Evolutionary conservation across 78 protist species (phyloP), one percentile per base, ranked within the genome.

Genomic region (Guillardia theta): DNA sequence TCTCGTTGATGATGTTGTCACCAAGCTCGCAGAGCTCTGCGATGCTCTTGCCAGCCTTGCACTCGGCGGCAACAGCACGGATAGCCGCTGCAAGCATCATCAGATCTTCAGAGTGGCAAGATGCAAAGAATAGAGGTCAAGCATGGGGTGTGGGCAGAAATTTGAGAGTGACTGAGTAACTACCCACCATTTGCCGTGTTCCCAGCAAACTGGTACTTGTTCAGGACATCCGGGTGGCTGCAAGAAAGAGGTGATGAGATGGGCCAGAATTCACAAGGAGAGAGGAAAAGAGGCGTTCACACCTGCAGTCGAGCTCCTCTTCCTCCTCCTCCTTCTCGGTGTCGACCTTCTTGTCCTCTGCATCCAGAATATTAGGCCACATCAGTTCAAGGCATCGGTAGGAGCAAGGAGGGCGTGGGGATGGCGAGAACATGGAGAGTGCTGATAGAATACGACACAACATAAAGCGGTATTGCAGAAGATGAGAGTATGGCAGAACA

Each of bases 161-260:
- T n/a, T n/a, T n/a, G n/a, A n/a, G n/a, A n/a, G n/a, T n/a, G n/a
- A n/a, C n/a, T n/a, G n/a, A n/a, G n/a, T n/a, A n/a, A n/a, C n/a
- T n/a, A n/a, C n/a, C n/a, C n/a, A 94, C 95, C 54, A 41, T 95
- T 94, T 18, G 95, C 96, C 22, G 96, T 93, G n/a, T 95, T 96
- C 37, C 95, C 97, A 0, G 97, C 96, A 0, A 22, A 0, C 27
- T 54, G 88, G 95, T 97, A 97, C 96, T 96, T 96, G 58, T 64
- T 64, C 37, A 96, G 87, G 44, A 97, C 97, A 10, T 93, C 90
- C 10, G 96, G 58, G 9, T 2, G 1, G 48, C 90, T 78, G 90
- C 90, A 43, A 9, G 18, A 12, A 53, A 12, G 18, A 53, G 33
- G 33, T 18, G 62, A 21, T 12, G 12, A 12, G 18, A 53, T 12